phyloP scores from a whole-genome alignment of 768 basidiomycete species.

The Pleurotus eryngii region DNA sequence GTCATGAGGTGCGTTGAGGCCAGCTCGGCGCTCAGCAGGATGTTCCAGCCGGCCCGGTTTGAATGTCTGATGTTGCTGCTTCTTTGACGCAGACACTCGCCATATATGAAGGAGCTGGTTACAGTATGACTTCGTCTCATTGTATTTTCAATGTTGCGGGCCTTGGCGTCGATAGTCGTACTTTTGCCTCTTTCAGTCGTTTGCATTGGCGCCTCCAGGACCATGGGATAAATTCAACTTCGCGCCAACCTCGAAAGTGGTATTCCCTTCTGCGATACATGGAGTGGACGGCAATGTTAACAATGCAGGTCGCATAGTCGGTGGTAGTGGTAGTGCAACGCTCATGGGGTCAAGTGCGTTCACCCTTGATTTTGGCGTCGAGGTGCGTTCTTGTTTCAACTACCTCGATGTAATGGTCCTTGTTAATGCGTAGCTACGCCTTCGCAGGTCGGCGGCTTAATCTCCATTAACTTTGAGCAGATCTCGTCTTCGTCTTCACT shows the following conservation, averaged over 20 bases:
- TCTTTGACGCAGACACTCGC: no score
- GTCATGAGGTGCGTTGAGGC: no score
- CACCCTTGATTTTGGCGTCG: conserved; percentile 52
- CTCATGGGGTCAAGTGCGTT: conserved; percentile 42
- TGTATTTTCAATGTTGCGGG: no score
- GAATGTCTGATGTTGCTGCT: no score
- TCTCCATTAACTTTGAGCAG: conserved; percentile 42
- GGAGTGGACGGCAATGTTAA: conserved; percentile 31
- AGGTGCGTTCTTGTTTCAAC: conserved; percentile 29
- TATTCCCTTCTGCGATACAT: conserved; percentile 40
- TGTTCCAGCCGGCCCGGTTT: no score
- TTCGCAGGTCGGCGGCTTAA: conserved; percentile 49
- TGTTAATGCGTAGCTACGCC: neutral
- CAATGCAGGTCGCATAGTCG: conserved; percentile 29
- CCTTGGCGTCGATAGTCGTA: no score
- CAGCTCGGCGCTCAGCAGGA: no score
- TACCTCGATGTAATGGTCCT: neutral
- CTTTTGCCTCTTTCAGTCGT: neutral
- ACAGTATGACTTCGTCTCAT: no score
- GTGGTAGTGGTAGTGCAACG: conserved; percentile 33
- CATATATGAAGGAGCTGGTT: no score
- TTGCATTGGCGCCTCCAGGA: conserved; percentile 37
- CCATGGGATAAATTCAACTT: conserved; percentile 54
- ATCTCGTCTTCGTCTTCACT: conserved; percentile 30
- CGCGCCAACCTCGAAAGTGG: conserved; percentile 44